Percentiles rank a stretch among this genome's conserved stretches.
Conservation (phyloP, 2,329 filamentous ascomycete species). For the Graphium sp. region DNA sequence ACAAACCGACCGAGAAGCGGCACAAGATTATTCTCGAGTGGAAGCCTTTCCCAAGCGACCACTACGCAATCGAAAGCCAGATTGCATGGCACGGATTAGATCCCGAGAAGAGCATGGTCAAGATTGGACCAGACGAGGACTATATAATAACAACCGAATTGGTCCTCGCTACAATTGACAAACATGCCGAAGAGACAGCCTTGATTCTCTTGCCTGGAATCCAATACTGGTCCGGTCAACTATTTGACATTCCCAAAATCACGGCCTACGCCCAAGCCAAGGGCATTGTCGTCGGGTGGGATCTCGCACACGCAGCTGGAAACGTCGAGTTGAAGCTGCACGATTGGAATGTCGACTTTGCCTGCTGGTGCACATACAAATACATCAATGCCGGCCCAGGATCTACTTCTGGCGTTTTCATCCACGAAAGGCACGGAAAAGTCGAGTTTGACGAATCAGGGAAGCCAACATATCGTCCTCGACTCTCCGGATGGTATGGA, state of each 20-base stretch:
- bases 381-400: conserved; percentile 81
- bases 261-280: conserved; percentile 57
- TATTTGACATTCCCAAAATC: conserved; percentile 67
- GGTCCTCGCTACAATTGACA: conserved; percentile 56
- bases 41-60: conserved; percentile 76
- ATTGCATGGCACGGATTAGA: conserved; percentile 53
- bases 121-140: conserved; percentile 47
- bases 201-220: conserved; percentile 70
- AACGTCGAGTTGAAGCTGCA: conserved; percentile 72
- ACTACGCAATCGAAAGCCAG: conserved; percentile 76
- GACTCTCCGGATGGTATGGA: conserved; percentile 77
- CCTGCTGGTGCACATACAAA: conserved; percentile 92
- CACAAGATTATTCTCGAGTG: conserved; percentile 82
- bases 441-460: too few relatives aligned
- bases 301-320: conserved; percentile 71
- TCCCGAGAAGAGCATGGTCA: conserved; percentile 51
- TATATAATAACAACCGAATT: conserved; percentile 50
- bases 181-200: conserved; percentile 55
- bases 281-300: conserved; percentile 68
- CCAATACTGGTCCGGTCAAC: conserved; percentile 83
- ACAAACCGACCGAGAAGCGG: conserved; percentile 42
- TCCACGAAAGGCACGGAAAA: conserved; percentile 56
- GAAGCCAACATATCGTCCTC: conserved; percentile 37
- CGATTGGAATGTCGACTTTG: conserved; percentile 84
- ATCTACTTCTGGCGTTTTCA: conserved; percentile 62